These are phyloP conservation scores for Chytriomyces sp. DNA, from an alignment of 192 early-diverging fungal genomes.

Conservation along the genomic window DNA sequence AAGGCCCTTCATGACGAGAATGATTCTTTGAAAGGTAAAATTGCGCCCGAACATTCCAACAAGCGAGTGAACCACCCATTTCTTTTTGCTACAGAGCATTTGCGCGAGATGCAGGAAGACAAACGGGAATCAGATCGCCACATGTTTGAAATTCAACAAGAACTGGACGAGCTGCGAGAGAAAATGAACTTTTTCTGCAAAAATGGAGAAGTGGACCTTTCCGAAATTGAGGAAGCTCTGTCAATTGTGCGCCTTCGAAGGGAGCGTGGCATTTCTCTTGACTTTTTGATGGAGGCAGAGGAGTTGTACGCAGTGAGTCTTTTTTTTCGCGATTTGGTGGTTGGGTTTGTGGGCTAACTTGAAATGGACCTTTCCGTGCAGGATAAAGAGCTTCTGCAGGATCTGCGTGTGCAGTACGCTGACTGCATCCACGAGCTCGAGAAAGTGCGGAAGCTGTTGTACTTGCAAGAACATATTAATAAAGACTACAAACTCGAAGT, in stretches of 20 bases:
- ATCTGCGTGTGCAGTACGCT: slow-evolving; percentile 58
- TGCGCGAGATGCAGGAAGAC: slow-evolving; percentile 23
- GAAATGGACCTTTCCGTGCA: slow-evolving; percentile 6
- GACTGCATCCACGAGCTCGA: slow-evolving; percentile 63
- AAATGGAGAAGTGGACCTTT: slow-evolving; percentile 49
- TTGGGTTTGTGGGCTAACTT: slow-evolving; percentile 1
- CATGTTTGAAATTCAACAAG: slow-evolving; percentile 45
- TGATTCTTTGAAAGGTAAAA: slow-evolving; percentile 32
- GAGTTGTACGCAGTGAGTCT: slow-evolving; percentile 37
- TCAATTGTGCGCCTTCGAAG: slow-evolving; percentile 47
- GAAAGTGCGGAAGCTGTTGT: slow-evolving; percentile 53
- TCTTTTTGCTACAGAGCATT: slow-evolving; percentile 12
- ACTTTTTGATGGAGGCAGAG: slow-evolving; percentile 48
- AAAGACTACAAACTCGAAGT: slow-evolving; percentile 60
- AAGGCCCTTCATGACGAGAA: slow-evolving; percentile 27
- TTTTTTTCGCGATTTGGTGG: neutral
- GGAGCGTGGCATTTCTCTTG: slow-evolving; percentile 49
- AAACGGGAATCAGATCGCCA: slow-evolving; percentile 38
- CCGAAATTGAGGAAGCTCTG: slow-evolving; percentile 61
- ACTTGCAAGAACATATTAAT: slow-evolving; percentile 63
- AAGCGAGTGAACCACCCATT: neutral
- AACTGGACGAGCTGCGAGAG: slow-evolving; percentile 45
- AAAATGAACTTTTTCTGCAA: slow-evolving; percentile 37
- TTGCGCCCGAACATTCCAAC: neutral
- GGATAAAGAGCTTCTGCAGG: slow-evolving; percentile 58